Evolutionary conservation across 2,329 filamentous ascomycete genomes (phyloP), one percentile per base, ranked within the genome.

Genomic region (Arthrobotrys entomopaga): DNA sequence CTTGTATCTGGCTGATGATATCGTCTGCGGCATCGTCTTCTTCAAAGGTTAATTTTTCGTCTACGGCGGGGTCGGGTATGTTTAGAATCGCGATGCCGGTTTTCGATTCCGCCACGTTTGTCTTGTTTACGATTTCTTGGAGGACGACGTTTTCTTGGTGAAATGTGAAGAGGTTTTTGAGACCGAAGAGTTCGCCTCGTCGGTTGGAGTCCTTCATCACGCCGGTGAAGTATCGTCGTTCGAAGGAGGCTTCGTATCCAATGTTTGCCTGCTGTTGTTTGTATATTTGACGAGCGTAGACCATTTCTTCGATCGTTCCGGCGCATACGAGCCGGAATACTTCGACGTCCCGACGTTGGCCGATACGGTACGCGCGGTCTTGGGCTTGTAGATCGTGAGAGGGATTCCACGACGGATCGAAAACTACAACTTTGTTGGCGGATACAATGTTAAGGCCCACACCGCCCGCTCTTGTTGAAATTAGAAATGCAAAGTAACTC

Each of bases 251-350:
- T 38, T 90, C 96, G 81, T 99, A 98, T 0, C 92, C 95, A 70
- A 99, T 98, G 79, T 97, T 98, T 24, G 95, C 94, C 82, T 98
- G 95, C 79, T 99, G 95, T 80, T 99, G 95, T 81, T 99, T 99
- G 85, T 99, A 99, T 43, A 99, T 95, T 79, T 99, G 95, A 5
- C 95, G 87, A 0, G 94, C 95, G 79, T 99, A 99, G 6, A 98
- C 92, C 63, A 97, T 95, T 81, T 99, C 95, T 80, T 99, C 95
- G 15, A 99, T 92, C 0, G 95, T 98, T 0, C 95, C 95, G 0
- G 91, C 89, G 1, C 91, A 94, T 16, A 99, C 88, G 0, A 99
- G 87, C 2, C 95, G 89, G 80, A 97, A 98, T 0, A 98, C 94
- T 80, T 99, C 95, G 0, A 99, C 95, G 79, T 98, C 92, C 19